Evolutionary conservation across 805 yeast genomes (phyloP), one percentile per base, ranked within the genome.

Genomic region (Zygosaccharomyces gambellarensis): DNA sequence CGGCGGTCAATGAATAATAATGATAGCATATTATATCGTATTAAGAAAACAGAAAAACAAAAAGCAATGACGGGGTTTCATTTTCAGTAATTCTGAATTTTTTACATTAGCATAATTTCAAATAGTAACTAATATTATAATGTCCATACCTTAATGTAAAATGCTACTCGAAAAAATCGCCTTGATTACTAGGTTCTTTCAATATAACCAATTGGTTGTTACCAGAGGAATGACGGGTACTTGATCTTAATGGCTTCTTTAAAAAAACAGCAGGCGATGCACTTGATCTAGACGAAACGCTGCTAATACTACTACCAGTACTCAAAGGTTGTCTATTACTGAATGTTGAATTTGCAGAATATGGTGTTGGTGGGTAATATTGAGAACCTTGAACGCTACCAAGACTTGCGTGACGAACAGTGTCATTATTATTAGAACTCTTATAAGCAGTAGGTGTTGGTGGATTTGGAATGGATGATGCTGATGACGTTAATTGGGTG

Each of bases 121-220:
- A 25, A 6, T 25, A 25, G 28, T 5, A 25, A 25, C 9, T 25
- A 25, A 25, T 30, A 30, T 30, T 30, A 10, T 30, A 4, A 14
- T 31, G 6, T n/a, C 36, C 7, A 5, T 3, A n/a, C 12, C 12
- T 31, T 17, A 14, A 11, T n/a, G n/a, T 5, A 44, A 43, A 43
- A 29, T 23, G 36, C 31, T 38, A 52, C 32, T 52, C 52, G 38
- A 46, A 46, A 46, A 49, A 44, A 27, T 48, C 53, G 43, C 57
- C 45, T 40, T 53, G 56, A 11, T 43, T 43, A 41, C 52, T 49
- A 45, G 49, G 39, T 45, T 52, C 48, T 29, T 56, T 39, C 14
- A 57, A 49, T 30, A 52, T 40, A 17, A 51, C 43, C 41, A 50
- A 42, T 22, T 46, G 52, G 21, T 40, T 40, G 28, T 46, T 47